Conservation (phyloP, 2,329 filamentous ascomycete species). For the Teratosphaeria viscida region DNA sequence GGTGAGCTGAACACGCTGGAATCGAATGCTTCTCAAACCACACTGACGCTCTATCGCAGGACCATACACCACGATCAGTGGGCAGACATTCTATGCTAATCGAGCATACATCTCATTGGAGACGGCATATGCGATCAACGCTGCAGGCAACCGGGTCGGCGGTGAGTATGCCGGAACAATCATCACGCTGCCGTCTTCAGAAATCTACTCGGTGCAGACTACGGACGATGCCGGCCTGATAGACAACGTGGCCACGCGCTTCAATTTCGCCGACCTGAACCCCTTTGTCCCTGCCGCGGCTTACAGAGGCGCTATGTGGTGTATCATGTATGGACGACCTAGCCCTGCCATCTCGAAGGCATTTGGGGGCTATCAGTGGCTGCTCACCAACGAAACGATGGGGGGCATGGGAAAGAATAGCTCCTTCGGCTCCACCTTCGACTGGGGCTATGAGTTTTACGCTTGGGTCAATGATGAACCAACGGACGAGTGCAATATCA, state of each 20-base stretch:
- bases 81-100: background rate
- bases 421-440: background rate
- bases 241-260: background rate
- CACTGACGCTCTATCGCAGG: background rate
- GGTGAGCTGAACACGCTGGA: background rate
- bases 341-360: background rate
- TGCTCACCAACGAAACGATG: background rate
- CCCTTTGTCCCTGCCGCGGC: background rate
- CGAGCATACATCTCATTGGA: slow-evolving; percentile 4
- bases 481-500: slow-evolving; percentile 2
- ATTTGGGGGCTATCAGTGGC: background rate
- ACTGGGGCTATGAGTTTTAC: background rate
- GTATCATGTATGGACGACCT: background rate
- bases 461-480: background rate
- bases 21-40: background rate
- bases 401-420: background rate
- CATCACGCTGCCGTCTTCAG: background rate
- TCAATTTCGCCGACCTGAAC: slow-evolving; percentile 1
- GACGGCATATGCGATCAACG: slow-evolving; percentile 2
- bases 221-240: background rate
- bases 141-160: slow-evolving; percentile 1
- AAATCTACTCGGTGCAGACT: background rate
- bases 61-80: background rate
- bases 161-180: background rate
- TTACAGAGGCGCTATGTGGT: background rate